phyloP scores from a whole-genome alignment of 768 basidiomycete species.

The Hortiboletus flavorubellus region DNA sequence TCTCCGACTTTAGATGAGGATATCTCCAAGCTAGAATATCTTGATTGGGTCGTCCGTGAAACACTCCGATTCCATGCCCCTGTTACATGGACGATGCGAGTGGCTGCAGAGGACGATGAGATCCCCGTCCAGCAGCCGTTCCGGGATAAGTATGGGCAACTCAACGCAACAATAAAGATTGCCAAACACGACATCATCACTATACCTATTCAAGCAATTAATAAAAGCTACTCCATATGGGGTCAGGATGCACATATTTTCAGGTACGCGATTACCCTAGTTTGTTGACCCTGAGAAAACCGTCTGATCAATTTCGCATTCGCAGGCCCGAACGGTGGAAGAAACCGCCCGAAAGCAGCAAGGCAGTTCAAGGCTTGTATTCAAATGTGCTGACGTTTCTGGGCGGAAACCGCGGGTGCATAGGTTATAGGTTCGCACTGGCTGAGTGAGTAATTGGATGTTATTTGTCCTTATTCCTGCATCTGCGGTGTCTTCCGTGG shows the following conservation, averaged over 20 bases:
- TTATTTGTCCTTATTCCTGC: conserved; percentile 9
- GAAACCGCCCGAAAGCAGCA: conserved; percentile 34
- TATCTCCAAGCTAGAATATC: conserved; percentile 45
- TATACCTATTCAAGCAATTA: conserved; percentile 58
- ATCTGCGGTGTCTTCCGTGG: conserved; percentile 1
- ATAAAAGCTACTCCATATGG: conserved; percentile 54
- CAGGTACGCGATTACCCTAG: conserved; percentile 38
- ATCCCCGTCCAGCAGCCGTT: conserved; percentile 46
- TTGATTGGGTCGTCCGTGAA: conserved; percentile 63
- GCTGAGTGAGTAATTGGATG: conserved; percentile 46
- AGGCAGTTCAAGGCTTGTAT: conserved; percentile 49
- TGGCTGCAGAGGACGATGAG: conserved; percentile 43
- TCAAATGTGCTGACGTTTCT: conserved; percentile 55
- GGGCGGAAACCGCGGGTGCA: conserved; percentile 56
- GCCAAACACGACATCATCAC: conserved; percentile 53
- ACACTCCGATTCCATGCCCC: conserved; percentile 53
- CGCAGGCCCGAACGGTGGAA: conserved; percentile 54
- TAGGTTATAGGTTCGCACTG: conserved; percentile 60
- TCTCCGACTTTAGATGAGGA: conserved; percentile 22
- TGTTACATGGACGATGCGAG: conserved; percentile 58
- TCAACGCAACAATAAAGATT: conserved; percentile 35
- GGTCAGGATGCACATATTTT: conserved; percentile 65
- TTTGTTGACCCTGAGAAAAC: conserved; percentile 19
- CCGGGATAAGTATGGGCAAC: conserved; percentile 31
- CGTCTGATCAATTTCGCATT: conserved; percentile 22